phyloP scores from a whole-genome alignment of 2,329 filamentous ascomycete genomes.

The Didymella lethalis region DNA sequence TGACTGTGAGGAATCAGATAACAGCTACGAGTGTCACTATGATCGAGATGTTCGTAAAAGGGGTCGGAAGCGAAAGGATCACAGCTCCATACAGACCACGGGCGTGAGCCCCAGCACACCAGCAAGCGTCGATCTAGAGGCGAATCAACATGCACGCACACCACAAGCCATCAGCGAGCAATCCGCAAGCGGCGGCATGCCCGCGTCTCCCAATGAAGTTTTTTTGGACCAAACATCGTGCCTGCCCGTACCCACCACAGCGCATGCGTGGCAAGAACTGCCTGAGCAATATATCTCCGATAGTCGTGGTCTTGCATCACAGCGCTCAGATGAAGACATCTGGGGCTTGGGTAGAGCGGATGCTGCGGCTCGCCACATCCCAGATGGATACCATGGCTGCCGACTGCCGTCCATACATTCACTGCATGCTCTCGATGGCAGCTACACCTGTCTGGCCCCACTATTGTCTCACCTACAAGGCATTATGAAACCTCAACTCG shows the following conservation, averaged over 20 bases:
- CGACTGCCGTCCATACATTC: neutral
- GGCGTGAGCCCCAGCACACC: neutral
- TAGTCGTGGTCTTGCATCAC: neutral
- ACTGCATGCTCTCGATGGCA: neutral
- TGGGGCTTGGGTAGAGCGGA: neutral
- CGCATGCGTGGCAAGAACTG: neutral
- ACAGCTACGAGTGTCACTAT: conserved; percentile 6
- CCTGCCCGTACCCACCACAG: neutral
- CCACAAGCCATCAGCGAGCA: neutral
- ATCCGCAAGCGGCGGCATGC: neutral
- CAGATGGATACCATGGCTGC: neutral
- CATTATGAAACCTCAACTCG: neutral
- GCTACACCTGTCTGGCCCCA: neutral
- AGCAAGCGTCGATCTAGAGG: neutral
- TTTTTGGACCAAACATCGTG: neutral
- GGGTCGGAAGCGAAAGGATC: conserved; percentile 4
- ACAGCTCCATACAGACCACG: neutral
- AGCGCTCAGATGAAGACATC: neutral
- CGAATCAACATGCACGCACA: neutral
- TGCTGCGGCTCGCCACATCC: neutral
- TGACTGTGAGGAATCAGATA: neutral
- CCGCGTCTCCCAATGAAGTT: neutral
- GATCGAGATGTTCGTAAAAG: conserved; percentile 7
- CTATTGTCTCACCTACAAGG: conserved; percentile 5
- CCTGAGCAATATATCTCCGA: neutral